Conservation (phyloP, 768 basidiomycete genomes). For the Nevesoporus exiguus region DNA sequence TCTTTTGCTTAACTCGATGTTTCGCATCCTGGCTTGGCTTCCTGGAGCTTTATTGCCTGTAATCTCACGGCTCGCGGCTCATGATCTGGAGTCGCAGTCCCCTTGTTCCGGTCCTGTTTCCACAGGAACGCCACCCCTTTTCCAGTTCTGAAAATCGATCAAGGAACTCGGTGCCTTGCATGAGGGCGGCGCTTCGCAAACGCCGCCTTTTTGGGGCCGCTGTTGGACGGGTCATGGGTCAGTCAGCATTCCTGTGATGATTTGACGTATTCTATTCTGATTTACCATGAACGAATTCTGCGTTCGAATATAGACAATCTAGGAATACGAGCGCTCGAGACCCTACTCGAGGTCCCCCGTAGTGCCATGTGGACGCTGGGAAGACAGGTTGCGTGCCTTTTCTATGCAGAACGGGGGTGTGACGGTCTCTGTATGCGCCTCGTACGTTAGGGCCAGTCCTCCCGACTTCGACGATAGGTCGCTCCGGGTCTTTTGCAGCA, state of each 20-base stretch:
- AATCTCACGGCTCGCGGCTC: conserved; percentile 20
- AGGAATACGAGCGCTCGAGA: conserved; percentile 9
- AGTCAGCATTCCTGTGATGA: conserved; percentile 28
- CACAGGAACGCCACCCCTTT: conserved; percentile 20
- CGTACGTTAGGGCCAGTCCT: neutral
- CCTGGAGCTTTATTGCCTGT: conserved; percentile 16
- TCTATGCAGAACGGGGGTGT: conserved; percentile 7
- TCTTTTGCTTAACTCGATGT: conserved; percentile 26
- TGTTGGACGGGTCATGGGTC: conserved; percentile 4
- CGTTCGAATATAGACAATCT: conserved; percentile 18
- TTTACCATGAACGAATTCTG: conserved; percentile 18
- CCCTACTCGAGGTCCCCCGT: conserved; percentile 5
- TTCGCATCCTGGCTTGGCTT: conserved; percentile 10
- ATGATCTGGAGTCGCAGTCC: conserved; percentile 25
- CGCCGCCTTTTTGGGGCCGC: conserved; percentile 8
- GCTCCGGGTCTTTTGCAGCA: neutral
- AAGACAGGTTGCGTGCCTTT: conserved; percentile 12
- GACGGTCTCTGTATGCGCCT: neutral
- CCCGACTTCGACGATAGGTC: conserved; percentile 24
- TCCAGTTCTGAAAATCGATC: conserved; percentile 25
- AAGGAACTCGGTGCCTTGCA: conserved; percentile 28
- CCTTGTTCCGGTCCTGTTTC: conserved; percentile 18
- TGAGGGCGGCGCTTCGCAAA: conserved; percentile 15
- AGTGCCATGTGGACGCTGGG: conserved; percentile 18
- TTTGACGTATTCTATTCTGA: conserved; percentile 28